These are phyloP conservation scores for Paramecium tetraurelia DNA, from an alignment of 73 alveolate species.

Conservation along the genomic window DNA sequence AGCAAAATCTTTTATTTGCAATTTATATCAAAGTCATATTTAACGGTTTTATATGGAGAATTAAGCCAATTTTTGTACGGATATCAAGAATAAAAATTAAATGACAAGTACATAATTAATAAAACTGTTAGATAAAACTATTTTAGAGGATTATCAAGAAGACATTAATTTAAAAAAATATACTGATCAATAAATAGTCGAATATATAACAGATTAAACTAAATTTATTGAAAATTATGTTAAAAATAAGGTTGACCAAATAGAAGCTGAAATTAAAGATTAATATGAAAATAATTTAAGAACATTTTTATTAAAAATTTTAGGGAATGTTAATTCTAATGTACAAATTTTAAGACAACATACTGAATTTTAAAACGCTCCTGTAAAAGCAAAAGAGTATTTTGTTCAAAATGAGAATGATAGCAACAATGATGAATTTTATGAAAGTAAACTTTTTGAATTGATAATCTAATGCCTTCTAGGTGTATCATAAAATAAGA, in stretches of 20 bases:
- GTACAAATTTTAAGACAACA: not conserved
- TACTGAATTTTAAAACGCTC: not conserved
- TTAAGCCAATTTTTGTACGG: not conserved
- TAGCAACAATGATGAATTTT: not conserved
- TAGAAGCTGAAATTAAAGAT: not conserved
- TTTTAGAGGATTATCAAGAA: not conserved
- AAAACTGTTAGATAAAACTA: not conserved
- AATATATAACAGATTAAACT: not conserved
- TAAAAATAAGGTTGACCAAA: not conserved
- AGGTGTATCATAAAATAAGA: not conserved
- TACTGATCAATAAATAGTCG: not conserved
- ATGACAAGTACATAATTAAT: not conserved
- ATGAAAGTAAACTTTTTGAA: not conserved
- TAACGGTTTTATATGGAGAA: not conserved
- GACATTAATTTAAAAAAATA: not conserved
- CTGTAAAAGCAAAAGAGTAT: not conserved
- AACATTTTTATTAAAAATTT: not conserved
- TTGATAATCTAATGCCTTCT: not conserved
- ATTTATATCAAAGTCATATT: not conserved
- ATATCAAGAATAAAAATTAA: not conserved
- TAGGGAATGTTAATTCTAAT: not conserved
- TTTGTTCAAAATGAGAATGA: not conserved
- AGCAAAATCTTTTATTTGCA: not conserved
- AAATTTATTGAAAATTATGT: not conserved
- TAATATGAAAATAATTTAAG: not conserved